These are phyloP conservation scores for Phanerochaete carnosa DNA, from an alignment of 768 basidiomycete genomes.

Conservation along the genomic window DNA sequence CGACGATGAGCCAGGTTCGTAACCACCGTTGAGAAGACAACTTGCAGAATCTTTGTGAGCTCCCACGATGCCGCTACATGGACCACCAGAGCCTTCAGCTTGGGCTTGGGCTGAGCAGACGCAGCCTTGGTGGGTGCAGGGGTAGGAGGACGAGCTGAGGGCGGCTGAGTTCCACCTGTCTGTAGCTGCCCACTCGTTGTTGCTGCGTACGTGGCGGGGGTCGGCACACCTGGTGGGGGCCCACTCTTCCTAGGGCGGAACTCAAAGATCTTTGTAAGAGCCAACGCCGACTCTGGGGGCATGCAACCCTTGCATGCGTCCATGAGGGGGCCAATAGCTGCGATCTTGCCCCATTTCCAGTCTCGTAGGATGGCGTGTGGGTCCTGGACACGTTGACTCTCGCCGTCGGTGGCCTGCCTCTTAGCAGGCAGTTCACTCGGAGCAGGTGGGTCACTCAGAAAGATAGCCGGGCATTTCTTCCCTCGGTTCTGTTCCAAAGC, in stretches of 20 bases:
- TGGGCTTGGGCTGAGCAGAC: background rate
- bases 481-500: background rate
- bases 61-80: background rate
- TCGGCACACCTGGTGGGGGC: background rate
- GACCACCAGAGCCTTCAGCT: slow-evolving; percentile 1
- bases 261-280: background rate
- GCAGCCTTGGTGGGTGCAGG: background rate
- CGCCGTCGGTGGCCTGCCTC: background rate
- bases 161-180: background rate
- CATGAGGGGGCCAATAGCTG: background rate
- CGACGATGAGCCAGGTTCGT: background rate
- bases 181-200: background rate
- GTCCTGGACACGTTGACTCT: too few species aligned
- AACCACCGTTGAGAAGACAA: background rate
- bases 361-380: background rate
- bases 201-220: background rate
- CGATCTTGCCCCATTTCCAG: background rate
- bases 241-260: background rate
- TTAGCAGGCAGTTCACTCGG: background rate
- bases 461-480: background rate
- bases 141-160: background rate
- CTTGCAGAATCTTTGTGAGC: background rate
- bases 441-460: background rate
- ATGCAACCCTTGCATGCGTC: background rate
- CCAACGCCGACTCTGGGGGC: background rate